phyloP scores from a whole-genome alignment of 306 rosid genomes.

The Vigna reflexopilosa region DNA sequence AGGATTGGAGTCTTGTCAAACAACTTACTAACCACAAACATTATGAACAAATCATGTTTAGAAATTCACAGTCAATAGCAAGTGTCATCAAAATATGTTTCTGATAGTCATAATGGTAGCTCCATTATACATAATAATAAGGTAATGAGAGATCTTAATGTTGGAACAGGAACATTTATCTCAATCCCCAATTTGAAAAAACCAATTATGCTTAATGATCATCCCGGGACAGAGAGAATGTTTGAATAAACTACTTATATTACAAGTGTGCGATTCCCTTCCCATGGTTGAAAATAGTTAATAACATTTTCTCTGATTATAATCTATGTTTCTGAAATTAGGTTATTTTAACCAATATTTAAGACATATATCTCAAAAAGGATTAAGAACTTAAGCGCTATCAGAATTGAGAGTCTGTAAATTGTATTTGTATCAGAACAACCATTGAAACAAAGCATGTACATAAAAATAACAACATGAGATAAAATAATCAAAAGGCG shows the following conservation, averaged over 20 bases:
- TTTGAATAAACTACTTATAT: background rate
- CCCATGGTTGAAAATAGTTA: background rate
- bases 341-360: background rate
- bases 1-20: background rate
- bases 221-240: background rate
- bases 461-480: background rate
- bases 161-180: background rate
- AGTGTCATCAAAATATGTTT: background rate
- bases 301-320: background rate
- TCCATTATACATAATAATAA: constrained; percentile 9
- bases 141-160: background rate
- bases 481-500: background rate
- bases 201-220: background rate
- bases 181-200: background rate
- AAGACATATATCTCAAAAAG: background rate
- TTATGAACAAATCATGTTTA: background rate
- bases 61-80: background rate
- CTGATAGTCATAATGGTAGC: background rate
- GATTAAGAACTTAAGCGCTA: background rate
- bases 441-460: background rate
- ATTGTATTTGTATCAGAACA: background rate
- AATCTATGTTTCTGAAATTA: background rate
- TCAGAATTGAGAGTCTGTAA: background rate
- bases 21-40: background rate
- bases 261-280: background rate